Evolutionary conservation across 2,329 filamentous ascomycete species (phyloP).

Genomic region (Botrytis elliptica): DNA sequence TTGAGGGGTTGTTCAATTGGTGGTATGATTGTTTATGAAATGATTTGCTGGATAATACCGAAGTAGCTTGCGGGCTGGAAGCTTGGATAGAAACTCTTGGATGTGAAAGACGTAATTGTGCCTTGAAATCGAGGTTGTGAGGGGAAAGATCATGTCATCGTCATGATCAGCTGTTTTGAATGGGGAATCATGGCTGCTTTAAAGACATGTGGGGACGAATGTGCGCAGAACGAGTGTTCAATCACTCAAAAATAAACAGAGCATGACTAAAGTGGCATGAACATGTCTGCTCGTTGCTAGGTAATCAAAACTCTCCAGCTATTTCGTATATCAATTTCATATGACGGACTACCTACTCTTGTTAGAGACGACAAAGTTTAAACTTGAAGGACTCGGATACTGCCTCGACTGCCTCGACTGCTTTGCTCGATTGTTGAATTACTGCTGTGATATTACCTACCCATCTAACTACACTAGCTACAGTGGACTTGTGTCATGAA

Average conservation of each 20-base stretch:
- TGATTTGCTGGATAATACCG: constrained; percentile 22
- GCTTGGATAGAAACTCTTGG: constrained; percentile 13
- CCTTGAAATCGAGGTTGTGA: neutral
- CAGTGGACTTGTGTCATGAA: neutral
- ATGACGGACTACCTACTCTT: neutral
- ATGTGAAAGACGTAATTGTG: neutral
- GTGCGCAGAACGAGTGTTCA: neutral
- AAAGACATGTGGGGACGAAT: neutral
- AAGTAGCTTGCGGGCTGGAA: constrained; percentile 1
- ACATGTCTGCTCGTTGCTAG: neutral
- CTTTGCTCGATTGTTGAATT: neutral
- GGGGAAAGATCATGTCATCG: neutral
- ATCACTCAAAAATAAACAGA: neutral
- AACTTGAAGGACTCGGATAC: neutral
- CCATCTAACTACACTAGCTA: neutral
- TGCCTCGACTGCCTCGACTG: no score
- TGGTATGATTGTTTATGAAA: constrained; percentile 31
- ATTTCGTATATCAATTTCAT: neutral
- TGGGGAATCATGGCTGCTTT: constrained; percentile 4
- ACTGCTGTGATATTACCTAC: neutral
- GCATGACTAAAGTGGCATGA: neutral
- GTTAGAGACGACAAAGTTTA: neutral
- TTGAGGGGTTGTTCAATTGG: constrained; percentile 29
- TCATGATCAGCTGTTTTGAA: constrained; percentile 12
- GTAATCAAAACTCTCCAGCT: neutral